These are phyloP conservation scores for Sclerotinia subarctica DNA, from an alignment of 2,329 filamentous ascomycete species.

Conservation along the genomic window DNA sequence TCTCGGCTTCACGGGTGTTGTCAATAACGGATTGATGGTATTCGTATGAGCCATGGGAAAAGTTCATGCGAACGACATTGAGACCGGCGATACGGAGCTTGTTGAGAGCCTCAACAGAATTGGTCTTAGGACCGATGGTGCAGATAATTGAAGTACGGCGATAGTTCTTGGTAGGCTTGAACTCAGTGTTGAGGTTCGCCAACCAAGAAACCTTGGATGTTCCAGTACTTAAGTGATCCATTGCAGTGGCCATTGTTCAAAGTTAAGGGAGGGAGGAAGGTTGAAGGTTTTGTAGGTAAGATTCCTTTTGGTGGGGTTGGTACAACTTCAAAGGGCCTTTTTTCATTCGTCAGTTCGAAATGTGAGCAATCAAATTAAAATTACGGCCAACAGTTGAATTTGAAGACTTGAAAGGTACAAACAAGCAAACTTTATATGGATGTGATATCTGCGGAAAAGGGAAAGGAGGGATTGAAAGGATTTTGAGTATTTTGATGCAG, in stretches of 20 bases:
- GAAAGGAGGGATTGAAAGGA: neutral
- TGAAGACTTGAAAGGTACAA: neutral
- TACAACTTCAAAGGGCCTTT: constrained; percentile 13
- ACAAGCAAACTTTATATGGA: neutral
- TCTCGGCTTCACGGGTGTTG: constrained; percentile 85
- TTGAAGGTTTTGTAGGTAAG: constrained; percentile 12
- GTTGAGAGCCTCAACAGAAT: constrained; percentile 96
- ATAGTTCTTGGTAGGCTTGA: constrained; percentile 75
- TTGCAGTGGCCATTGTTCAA: constrained; percentile 55
- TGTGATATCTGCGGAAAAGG: neutral
- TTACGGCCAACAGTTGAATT: too few relatives aligned
- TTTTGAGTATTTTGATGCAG: neutral
- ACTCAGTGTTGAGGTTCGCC: constrained; percentile 75
- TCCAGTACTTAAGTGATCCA: constrained; percentile 82
- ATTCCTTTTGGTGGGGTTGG: constrained; percentile 4
- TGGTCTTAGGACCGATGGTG: constrained; percentile 94
- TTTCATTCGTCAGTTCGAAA: constrained; percentile 14
- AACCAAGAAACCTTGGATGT: constrained; percentile 67
- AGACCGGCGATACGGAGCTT: constrained; percentile 84
- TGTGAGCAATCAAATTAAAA: constrained; percentile 3
- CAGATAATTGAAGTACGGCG: constrained; percentile 97
- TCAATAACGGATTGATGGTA: constrained; percentile 99
- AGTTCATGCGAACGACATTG: constrained; percentile 99
- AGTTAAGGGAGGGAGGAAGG: constrained; percentile 4
- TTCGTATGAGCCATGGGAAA: constrained; percentile 90